phyloP scores from a whole-genome alignment of 2,329 filamentous ascomycete genomes.

The Exophiala sp. region DNA sequence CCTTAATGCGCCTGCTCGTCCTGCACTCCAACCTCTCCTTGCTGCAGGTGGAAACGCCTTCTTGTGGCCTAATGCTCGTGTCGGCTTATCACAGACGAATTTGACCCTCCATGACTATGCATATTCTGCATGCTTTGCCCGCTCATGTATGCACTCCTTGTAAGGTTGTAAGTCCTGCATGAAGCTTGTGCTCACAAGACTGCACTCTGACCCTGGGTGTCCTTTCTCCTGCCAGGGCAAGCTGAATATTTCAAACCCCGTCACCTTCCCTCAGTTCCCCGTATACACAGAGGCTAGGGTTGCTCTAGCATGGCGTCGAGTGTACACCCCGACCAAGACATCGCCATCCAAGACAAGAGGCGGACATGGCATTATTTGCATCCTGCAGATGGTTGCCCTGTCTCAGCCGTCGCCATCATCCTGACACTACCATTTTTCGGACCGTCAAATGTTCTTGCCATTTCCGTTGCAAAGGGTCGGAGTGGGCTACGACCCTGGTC shows the following conservation, averaged over 20 bases:
- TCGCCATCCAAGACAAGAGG: not conserved
- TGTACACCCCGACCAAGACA: not conserved
- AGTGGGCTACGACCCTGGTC: no score
- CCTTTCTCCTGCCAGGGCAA: conserved; percentile 11
- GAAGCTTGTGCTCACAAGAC: conserved; percentile 6
- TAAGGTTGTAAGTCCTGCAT: not conserved
- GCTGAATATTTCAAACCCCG: not conserved
- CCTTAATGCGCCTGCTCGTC: conserved; percentile 3
- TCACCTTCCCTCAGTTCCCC: not conserved
- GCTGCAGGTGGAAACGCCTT: conserved; percentile 2
- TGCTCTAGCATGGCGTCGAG: not conserved
- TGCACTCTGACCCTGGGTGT: not conserved
- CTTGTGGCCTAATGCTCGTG: conserved; percentile 1
- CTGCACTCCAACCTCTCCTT: conserved; percentile 1
- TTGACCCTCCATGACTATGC: conserved; percentile 7
- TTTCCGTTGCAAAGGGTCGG: not conserved
- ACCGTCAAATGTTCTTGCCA: not conserved
- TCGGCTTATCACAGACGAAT: conserved; percentile 1
- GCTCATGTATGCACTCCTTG: not conserved
- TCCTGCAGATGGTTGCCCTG: not conserved
- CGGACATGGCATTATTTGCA: not conserved
- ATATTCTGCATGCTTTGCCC: conserved; percentile 5
- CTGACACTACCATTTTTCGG: not conserved
- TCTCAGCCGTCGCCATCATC: not conserved
- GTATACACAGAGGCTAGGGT: not conserved